phyloP scores from a whole-genome alignment of 2,329 filamentous ascomycete genomes.

The Sporothrix brunneoviolacea region DNA sequence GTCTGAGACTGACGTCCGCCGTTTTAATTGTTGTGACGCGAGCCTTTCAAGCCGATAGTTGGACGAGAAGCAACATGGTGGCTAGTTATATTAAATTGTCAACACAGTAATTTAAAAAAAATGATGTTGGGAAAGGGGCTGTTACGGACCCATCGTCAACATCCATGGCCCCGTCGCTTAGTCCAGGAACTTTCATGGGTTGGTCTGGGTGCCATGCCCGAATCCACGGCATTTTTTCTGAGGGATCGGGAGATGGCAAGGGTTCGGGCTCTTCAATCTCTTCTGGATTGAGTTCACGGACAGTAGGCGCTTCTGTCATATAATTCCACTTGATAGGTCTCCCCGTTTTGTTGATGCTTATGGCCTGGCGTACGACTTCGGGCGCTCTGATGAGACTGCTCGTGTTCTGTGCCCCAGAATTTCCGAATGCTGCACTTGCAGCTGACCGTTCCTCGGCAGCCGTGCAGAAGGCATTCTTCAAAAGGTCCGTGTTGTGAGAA shows the following conservation, averaged over 20 bases:
- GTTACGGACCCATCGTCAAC: not conserved
- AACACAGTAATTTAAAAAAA: too few relatives aligned
- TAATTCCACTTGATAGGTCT: constrained; percentile 13
- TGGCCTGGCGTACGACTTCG: constrained; percentile 4
- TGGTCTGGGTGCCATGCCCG: not conserved
- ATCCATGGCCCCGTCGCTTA: not conserved
- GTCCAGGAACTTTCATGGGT: not conserved
- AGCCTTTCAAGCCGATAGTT: constrained; percentile 13
- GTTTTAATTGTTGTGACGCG: too few relatives aligned
- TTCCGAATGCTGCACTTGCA: not conserved
- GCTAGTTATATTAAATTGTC: too few relatives aligned
- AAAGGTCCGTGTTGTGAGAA: too few relatives aligned
- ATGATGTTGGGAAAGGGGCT: not conserved
- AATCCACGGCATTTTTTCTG: not conserved
- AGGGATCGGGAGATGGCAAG: not conserved
- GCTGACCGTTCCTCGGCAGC: too few relatives aligned
- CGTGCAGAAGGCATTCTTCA: too few relatives aligned
- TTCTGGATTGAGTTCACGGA: constrained; percentile 2
- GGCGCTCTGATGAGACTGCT: not conserved
- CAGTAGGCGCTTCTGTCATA: constrained; percentile 1
- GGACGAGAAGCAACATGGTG: not conserved
- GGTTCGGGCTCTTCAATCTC: not conserved
- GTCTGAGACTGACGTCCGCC: too few relatives aligned
- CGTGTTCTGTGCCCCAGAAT: not conserved
- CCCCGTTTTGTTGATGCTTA: constrained; percentile 9